Base-by-base conservation (phyloP, 2,329 filamentous ascomycete genomes). In the Cladosporium sphaerospermum region DNA sequence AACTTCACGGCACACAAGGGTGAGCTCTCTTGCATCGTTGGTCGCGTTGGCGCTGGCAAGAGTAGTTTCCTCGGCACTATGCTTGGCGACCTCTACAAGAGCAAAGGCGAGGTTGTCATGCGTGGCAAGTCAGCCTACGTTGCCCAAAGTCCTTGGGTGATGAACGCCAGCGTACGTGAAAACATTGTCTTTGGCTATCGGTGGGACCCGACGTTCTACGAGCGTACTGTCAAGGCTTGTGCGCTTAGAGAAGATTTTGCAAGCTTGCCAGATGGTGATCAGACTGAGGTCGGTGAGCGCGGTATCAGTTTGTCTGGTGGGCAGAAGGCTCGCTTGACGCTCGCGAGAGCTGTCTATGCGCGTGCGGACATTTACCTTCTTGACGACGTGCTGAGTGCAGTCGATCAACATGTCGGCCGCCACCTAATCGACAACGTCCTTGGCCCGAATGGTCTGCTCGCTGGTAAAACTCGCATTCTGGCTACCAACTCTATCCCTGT, bases 101-200 rank as follows among this genome's bases (percentile, higher is more conserved):
- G 86, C 46, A 83, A 88, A 56, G 93, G 93, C 45, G 79, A 88
- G 57, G 92, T 96, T 3, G 78, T 87, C 52, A 78, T 99, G 9
- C 84, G 88, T 61, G 95, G 93, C 44, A 82, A 79, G 28, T 81
- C 89, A 39, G 93, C 93, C 1, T 99, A 97, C 68, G 93, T 95
- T 54, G 88, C 90, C 13, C 95, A 99, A 69, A 84, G 88, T 64
- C 78, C 90, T 16, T 99, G 95, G 93, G 88, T 99, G 49, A 92
- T 97, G 84, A 99, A 99, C 67, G 93, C 93, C 8, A 95, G 88
- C 31, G 91, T 99, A 53, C 89, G 90, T 63, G 93, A 99, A 67
- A 99, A 99, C 67, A 96, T 99, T 61, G 78, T 96, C 4, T 99
- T 99, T 65, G 93, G 93, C 1, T 90, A 99, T 71, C 85, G 89